phyloP scores from a whole-genome alignment of 31 red algal species.

The Endocladia muricata region DNA sequence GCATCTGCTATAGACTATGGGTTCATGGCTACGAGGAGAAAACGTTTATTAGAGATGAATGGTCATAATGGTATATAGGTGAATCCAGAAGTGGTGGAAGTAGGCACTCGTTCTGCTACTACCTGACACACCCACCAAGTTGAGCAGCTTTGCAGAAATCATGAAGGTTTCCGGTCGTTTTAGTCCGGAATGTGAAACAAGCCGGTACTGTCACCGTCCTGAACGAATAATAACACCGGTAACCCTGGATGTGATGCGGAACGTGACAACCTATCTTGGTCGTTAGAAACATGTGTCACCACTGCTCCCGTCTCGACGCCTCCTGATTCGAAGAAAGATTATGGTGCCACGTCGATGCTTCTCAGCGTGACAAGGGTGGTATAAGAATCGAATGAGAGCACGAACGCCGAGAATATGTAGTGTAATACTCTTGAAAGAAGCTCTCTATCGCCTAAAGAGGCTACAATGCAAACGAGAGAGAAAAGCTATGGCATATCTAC shows the following conservation, averaged over 20 bases:
- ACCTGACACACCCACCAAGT: neutral
- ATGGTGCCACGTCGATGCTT: neutral
- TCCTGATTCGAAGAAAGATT: neutral
- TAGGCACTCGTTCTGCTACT: neutral
- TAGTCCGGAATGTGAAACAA: neutral
- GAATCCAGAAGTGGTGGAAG: neutral
- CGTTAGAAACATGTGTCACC: neutral
- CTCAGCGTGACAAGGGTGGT: neutral
- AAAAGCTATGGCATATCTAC: neutral
- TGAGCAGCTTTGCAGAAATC: neutral
- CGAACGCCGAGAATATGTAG: neutral
- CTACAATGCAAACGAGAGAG: neutral
- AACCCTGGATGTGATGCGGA: neutral
- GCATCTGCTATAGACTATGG: neutral
- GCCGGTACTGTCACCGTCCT: neutral
- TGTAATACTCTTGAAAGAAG: neutral
- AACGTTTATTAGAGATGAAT: neutral
- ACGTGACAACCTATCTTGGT: neutral
- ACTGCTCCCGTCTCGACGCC: neutral
- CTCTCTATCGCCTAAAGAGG: neutral
- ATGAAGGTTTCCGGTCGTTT: slow-evolving; percentile 1
- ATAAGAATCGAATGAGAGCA: neutral
- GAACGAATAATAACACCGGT: slow-evolving; percentile 7
- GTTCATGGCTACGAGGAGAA: neutral
- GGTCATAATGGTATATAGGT: neutral